Base-by-base conservation (phyloP, 495 filamentous ascomycete species). In the Xylaria bambusicola region DNA sequence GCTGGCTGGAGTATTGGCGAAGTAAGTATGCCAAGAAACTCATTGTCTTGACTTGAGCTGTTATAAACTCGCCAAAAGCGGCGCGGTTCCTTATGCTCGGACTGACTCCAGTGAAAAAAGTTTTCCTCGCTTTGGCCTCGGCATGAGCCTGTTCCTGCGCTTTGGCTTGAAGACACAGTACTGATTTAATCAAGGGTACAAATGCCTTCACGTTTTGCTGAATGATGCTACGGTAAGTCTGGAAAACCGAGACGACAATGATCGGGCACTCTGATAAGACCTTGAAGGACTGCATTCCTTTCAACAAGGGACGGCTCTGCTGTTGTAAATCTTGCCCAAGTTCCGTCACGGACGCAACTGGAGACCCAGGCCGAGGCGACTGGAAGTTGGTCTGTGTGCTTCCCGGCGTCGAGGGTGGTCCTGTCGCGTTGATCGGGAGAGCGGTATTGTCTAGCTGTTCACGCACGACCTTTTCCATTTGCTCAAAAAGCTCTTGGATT, bases 21-120 rank as follows among this genome's bases (percentile, higher is more conserved):
- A 99, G 81, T 4, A 99, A 77, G 71, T 98, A 99, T 0, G 95
- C 95, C 62, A 99, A 73, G 67, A 99, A 99, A 63, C 91, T 96
- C 95, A 99, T 98, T 0, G 94, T 98, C 81, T 99, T 99, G 42
- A 99, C 94, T 73, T 99, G 95, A 0, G 92, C 92, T 0, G 91
- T 97, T 53, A 99, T 93, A 59, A 99, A 93, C 58, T 99, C 95
- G 2, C 95, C 95, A 77, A 97, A 99, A 6, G 93, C 95, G 18
- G 88, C 87, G 20, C 94, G 80, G 65, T 97, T 96, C 74, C 91
- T 92, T 63, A 99, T 97, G 57, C 93, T 91, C 35, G 88, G 89
- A 75, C 90, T 94, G 26, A 99, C 91, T 6, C 94, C 95, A 0
- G 91, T 95, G 64, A 97, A 97, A 2, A 95, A 89, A 31, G 83